Percentiles rank a stretch among this genome's conserved stretches.
Evolutionary conservation across 768 basidiomycete genomes (phyloP).

Genomic region (Suillus hirtellus): DNA sequence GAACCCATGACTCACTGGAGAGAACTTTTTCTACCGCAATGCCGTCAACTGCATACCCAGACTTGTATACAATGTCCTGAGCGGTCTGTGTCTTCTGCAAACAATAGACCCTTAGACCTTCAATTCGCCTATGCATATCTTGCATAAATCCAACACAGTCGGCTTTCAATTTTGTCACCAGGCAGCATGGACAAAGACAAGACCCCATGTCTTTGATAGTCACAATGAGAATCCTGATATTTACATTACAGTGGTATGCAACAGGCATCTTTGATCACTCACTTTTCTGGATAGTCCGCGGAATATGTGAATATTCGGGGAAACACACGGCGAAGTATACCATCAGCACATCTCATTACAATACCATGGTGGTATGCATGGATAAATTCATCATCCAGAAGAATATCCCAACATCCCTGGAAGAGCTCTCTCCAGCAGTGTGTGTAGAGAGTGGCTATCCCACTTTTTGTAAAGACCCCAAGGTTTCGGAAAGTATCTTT

Average conservation of each 20-base stretch:
- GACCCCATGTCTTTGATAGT: slow-evolving; percentile 28
- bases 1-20: neutral
- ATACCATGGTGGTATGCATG: slow-evolving; percentile 19
- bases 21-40: neutral
- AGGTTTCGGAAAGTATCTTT: neutral
- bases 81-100: neutral
- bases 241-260: too few relatives aligned
- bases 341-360: slow-evolving; percentile 16
- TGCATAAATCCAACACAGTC: slow-evolving; percentile 12
- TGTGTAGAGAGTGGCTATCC: neutral
- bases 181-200: slow-evolving; percentile 34
- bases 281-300: slow-evolving; percentile 25
- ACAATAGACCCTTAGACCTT: too few relatives aligned
- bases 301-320: slow-evolving; percentile 21
- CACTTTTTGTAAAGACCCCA: neutral
- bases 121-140: too few relatives aligned
- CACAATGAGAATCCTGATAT: slow-evolving; percentile 25
- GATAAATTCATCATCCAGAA: slow-evolving; percentile 19
- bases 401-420: slow-evolving; percentile 10
- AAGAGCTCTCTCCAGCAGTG: slow-evolving; percentile 21
- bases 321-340: slow-evolving; percentile 15
- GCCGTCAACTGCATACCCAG: neutral
- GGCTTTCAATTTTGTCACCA: slow-evolving; percentile 19
- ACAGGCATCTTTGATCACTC: neutral
- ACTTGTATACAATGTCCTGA: neutral